Percentiles rank a stretch among this genome's conserved stretches.
These are phyloP conservation scores for Cytospora piceae DNA, from an alignment of 2,329 filamentous ascomycete species.

Conservation along the genomic window DNA sequence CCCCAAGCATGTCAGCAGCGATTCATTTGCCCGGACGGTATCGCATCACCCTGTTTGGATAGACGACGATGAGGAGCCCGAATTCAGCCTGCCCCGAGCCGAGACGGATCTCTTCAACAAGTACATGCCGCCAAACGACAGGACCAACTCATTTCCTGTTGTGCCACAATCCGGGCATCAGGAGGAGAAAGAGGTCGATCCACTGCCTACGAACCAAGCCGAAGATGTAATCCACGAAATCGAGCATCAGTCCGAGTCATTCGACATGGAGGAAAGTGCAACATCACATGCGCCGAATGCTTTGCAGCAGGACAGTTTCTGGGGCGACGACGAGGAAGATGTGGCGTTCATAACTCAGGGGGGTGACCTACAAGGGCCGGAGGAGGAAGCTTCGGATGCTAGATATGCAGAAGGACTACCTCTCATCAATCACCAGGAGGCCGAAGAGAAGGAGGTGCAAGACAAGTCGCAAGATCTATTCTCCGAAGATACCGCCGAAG, in stretches of 20 bases:
- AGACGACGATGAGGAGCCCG: conserved; percentile 60
- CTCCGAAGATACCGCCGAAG: conserved; percentile 51
- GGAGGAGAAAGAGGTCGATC: conserved; percentile 41
- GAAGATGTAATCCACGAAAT: conserved; percentile 57
- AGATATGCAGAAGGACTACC: conserved; percentile 74
- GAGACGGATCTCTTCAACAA: conserved; percentile 60
- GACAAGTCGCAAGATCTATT: conserved; percentile 39
- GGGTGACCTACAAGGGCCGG: conserved; percentile 46
- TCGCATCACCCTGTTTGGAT: conserved; percentile 64
- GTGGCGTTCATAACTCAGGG: conserved; percentile 41
- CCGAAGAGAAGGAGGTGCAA: conserved; percentile 33
- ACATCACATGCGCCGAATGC: conserved; percentile 23
- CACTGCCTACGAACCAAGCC: conserved; percentile 54
- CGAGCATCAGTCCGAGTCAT: conserved; percentile 52
- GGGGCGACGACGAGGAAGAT: conserved; percentile 30
- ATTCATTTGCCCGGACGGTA: conserved; percentile 67
- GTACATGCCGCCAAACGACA: conserved; percentile 60
- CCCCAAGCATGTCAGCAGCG: conserved; percentile 61
- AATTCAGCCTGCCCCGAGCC: conserved; percentile 57
- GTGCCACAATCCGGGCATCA: conserved; percentile 50
- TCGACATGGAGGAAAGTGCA: conserved; percentile 43
- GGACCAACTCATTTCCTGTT: conserved; percentile 66
- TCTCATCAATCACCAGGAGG: conserved; percentile 52
- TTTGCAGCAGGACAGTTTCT: conserved; percentile 27
- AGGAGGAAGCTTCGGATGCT: conserved; percentile 54